These are phyloP conservation scores for Lecanoromycetidae sp. DNA, from an alignment of 2,329 filamentous ascomycete genomes.

Conservation along the genomic window DNA sequence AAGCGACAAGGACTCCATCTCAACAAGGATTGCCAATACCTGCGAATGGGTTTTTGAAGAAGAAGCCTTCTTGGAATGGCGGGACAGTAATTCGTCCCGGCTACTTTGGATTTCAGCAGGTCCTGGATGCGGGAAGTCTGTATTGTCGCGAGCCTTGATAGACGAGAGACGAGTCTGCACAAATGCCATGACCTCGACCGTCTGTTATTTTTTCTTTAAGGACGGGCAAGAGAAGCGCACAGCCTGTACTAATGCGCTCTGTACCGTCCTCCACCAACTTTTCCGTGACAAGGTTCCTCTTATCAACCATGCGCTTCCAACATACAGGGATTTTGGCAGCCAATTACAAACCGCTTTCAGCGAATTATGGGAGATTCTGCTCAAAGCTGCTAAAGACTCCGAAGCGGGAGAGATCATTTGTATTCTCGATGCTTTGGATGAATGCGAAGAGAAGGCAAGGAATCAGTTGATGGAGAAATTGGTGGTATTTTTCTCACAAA, in stretches of 20 bases:
- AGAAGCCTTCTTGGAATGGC: slow-evolving; percentile 23
- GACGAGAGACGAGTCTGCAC: slow-evolving; percentile 19
- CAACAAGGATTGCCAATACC: slow-evolving; percentile 22
- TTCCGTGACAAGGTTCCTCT: neutral
- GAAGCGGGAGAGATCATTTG: slow-evolving; percentile 14
- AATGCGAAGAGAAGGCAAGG: slow-evolving; percentile 7
- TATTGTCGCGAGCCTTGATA: slow-evolving; percentile 23
- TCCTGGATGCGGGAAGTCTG: slow-evolving; percentile 29
- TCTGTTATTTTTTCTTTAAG: slow-evolving; percentile 30
- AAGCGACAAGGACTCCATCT: slow-evolving; percentile 21
- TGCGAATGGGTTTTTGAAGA: slow-evolving; percentile 29
- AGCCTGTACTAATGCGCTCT: slow-evolving; percentile 6
- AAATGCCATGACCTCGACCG: slow-evolving; percentile 15
- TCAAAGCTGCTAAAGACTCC: slow-evolving; percentile 5
- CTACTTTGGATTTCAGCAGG: slow-evolving; percentile 27
- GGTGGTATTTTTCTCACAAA: neutral
- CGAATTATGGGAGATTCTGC: slow-evolving; percentile 10
- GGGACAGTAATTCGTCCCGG: slow-evolving; percentile 16
- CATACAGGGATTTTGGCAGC: neutral
- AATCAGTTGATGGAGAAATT: slow-evolving; percentile 2
- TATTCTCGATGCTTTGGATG: slow-evolving; percentile 15
- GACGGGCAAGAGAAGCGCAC: slow-evolving; percentile 18
- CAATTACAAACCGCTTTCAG: neutral
- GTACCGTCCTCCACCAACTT: slow-evolving; percentile 15
- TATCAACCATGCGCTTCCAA: slow-evolving; percentile 3